A percentile compares a stretch with the other conserved stretches of the same genome.
Conservation (phyloP, 345 rosid species). For the Euphorbia tirucalli region DNA sequence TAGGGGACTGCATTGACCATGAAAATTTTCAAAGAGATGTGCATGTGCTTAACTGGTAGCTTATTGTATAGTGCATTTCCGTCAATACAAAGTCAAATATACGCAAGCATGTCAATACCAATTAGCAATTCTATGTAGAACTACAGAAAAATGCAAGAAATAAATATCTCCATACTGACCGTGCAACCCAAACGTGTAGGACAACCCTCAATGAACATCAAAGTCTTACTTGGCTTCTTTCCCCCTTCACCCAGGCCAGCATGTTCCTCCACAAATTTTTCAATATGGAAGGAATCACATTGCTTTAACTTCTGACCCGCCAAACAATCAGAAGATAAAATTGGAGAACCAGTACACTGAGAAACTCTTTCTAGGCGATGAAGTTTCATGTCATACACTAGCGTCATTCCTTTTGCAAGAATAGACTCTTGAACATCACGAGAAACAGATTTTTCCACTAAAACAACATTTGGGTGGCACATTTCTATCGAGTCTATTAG, state of each 20-base stretch:
- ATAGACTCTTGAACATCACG: conserved; percentile 79
- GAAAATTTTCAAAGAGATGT: neutral
- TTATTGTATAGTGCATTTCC: neutral
- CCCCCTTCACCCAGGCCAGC: conserved; percentile 59
- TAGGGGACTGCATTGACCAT: neutral
- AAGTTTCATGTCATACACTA: conserved; percentile 87
- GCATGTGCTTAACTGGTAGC: neutral
- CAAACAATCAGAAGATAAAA: conserved; percentile 53
- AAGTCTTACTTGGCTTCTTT: conserved; percentile 73
- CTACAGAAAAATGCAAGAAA: neutral
- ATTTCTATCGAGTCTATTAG: conserved; percentile 58
- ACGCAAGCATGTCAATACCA: neutral
- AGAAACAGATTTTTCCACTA: conserved; percentile 88
- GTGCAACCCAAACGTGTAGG: conserved; percentile 83
- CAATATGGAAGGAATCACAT: conserved; percentile 78
- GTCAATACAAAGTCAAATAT: neutral
- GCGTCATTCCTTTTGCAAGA: conserved; percentile 63
- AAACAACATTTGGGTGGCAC: conserved; percentile 69
- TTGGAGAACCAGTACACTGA: conserved; percentile 73
- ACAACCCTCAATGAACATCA: conserved; percentile 92
- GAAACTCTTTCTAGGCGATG: conserved; percentile 86
- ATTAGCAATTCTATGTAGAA: neutral
- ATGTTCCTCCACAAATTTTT: conserved; percentile 82
- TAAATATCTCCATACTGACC: conserved; percentile 46
- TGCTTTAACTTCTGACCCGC: conserved; percentile 61